Evolutionary conservation across 192 early-diverging fungal species (phyloP), one percentile per base, ranked within the genome.

Genomic region (Lobulomyces angularis): DNA sequence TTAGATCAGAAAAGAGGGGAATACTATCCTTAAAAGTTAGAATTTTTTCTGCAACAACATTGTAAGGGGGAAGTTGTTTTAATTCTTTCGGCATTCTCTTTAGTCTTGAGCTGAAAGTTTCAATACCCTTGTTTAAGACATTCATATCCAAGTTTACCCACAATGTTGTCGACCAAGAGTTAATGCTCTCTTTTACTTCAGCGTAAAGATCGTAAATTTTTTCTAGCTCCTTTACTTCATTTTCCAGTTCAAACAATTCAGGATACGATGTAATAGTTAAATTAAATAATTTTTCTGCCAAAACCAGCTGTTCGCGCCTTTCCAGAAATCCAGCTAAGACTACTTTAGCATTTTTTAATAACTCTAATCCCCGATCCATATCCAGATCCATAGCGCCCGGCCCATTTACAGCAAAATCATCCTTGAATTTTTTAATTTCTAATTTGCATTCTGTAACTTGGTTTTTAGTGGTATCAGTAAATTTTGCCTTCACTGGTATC

Each of bases 1-100:
- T 69, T 11, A 76, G 48, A 35, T 76, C 73, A 4, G 65, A 32
- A 46, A 76, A 75, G 0, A 75, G 47, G 14, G 72, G 72, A 46
- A 75, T 75, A 7, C 67, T 71, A 33, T 75, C 68, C 29, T 68
- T 67, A 51, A 75, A 77, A 12, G 70, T 63, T 12, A 77, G 57
- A 44, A 77, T 77, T 40, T 71, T 72, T 43, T 77, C 74, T 1
- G 74, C 74, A 3, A 77, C 74, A 3, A 67, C 70, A 34, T 77
- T 77, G 48, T 77, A 77, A 8, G 74, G 74, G 14, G 74, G 58
- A 2, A 74, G 56, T 42, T 71, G 67, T 46, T 77, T 77, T 9
- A 77, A 41, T 21, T 77, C 74, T 33, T 74, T 74, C 3, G 69
- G 67, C 28, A 77, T 37, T 41, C 61, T 66, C 41, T 70, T 69